These are phyloP conservation scores for Paramecium pentaurelia DNA, from an alignment of 73 alveolate species.

Conservation along the genomic window DNA sequence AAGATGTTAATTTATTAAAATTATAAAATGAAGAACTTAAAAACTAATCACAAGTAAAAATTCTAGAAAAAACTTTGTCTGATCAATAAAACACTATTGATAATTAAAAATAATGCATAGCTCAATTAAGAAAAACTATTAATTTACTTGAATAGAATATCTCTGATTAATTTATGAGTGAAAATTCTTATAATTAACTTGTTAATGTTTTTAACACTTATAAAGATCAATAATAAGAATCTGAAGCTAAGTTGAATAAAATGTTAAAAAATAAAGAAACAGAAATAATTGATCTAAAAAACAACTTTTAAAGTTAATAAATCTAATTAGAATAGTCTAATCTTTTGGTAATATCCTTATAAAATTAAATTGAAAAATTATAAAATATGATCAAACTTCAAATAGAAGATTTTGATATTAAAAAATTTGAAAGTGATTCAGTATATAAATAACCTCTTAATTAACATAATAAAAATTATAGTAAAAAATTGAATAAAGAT, in stretches of 20 bases:
- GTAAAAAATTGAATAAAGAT: not conserved
- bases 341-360: not conserved
- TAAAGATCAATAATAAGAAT: not conserved
- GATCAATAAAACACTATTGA: not conserved
- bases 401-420: not conserved
- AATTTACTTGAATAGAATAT: not conserved
- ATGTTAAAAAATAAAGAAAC: not conserved
- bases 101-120: not conserved
- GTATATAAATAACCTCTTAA: not conserved
- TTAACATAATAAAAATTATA: not conserved
- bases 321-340: not conserved
- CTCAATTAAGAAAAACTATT: slow-evolving; percentile 19
- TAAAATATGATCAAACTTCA: not conserved
- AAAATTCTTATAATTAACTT: not conserved
- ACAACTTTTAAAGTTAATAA: not conserved
- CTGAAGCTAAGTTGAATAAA: not conserved
- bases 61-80: not conserved
- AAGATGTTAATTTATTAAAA: not conserved
- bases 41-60: not conserved
- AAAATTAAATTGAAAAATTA: not conserved
- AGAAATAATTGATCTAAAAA: not conserved
- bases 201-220: not conserved
- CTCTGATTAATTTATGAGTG: not conserved
- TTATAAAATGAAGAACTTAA: not conserved
- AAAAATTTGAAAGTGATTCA: not conserved